These are phyloP conservation scores for Perilla frutescens DNA, from an alignment of 257 asterid species.

Conservation along the genomic window DNA sequence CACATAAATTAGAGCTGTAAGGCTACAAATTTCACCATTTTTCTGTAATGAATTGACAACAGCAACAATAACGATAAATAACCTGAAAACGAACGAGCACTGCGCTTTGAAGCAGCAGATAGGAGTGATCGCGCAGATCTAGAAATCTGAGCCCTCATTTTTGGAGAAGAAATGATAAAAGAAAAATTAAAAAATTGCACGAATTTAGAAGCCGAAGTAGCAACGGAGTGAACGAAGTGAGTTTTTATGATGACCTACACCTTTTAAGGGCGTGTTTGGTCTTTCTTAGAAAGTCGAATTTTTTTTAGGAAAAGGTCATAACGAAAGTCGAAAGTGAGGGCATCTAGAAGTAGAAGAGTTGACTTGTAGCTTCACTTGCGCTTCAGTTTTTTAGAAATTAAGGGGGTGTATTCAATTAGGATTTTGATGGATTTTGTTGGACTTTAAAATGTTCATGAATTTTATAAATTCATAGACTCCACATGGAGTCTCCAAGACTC, in stretches of 20 bases:
- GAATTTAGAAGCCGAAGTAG: not conserved
- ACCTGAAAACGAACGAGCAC: slow-evolving; percentile 79
- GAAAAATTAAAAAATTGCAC: not conserved
- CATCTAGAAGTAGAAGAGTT: not conserved
- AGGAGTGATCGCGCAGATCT: slow-evolving; percentile 80
- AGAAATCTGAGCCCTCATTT: slow-evolving; percentile 85
- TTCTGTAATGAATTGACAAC: not conserved
- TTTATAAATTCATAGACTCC: no score
- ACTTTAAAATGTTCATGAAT: no score
- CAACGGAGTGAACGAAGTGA: not conserved
- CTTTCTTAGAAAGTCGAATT: not conserved
- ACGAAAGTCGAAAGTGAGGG: not conserved
- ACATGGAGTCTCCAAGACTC: no score
- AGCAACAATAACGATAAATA: not conserved
- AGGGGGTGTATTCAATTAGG: no score
- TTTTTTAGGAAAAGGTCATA: not conserved
- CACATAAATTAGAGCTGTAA: not conserved
- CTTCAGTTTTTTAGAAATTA: no score
- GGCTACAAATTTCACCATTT: not conserved
- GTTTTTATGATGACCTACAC: slow-evolving; percentile 4
- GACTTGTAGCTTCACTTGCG: not conserved
- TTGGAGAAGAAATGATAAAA: not conserved
- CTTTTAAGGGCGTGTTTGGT: slow-evolving; percentile 36
- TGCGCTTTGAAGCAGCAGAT: slow-evolving; percentile 75
- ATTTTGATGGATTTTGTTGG: no score